A percentile compares a stretch with the other conserved stretches of the same genome.
Conservation (phyloP, 352 stramenopile genomes). For the Phytophthora lateralis region DNA sequence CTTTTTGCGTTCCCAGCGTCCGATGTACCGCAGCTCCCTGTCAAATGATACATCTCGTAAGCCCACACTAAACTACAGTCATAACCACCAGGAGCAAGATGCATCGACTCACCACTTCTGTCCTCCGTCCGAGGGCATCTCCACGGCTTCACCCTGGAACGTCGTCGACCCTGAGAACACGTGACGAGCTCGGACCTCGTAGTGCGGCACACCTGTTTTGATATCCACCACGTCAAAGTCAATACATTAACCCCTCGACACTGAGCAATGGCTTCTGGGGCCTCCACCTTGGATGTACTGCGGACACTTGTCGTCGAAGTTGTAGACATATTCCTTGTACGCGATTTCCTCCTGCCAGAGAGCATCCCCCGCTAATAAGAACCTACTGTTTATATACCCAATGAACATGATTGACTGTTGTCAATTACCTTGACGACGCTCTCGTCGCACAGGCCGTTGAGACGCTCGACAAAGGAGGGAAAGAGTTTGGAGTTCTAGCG, state of each 20-base stretch:
- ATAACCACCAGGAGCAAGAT: too few species aligned
- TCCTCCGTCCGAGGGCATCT: constrained; percentile 74
- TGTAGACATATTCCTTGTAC: constrained; percentile 91
- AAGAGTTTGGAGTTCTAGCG: constrained; percentile 83
- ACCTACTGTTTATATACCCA: not conserved
- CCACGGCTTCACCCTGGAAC: constrained; percentile 78
- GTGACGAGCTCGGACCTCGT: constrained; percentile 81
- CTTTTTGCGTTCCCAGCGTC: constrained; percentile 87
- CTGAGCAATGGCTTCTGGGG: not conserved
- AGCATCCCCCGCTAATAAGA: not conserved
- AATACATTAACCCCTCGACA: not conserved
- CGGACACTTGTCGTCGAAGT: constrained; percentile 88
- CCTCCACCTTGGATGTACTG: constrained; percentile 73
- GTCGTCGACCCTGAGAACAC: constrained; percentile 84
- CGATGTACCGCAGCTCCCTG: constrained; percentile 86
- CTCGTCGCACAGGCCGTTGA: constrained; percentile 76
- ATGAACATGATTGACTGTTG: not conserved
- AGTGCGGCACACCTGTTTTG: constrained; percentile 60
- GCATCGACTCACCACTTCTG: constrained; percentile 70
- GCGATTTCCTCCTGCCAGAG: constrained; percentile 73
- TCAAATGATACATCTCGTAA: constrained; percentile 9
- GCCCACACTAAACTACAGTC: not conserved
- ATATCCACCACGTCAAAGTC: not conserved
- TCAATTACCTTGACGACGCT: constrained; percentile 74
- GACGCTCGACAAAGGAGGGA: constrained; percentile 79